Evolutionary conservation across 345 rosid genomes (phyloP).

Genomic region (Combretum micranthum): DNA sequence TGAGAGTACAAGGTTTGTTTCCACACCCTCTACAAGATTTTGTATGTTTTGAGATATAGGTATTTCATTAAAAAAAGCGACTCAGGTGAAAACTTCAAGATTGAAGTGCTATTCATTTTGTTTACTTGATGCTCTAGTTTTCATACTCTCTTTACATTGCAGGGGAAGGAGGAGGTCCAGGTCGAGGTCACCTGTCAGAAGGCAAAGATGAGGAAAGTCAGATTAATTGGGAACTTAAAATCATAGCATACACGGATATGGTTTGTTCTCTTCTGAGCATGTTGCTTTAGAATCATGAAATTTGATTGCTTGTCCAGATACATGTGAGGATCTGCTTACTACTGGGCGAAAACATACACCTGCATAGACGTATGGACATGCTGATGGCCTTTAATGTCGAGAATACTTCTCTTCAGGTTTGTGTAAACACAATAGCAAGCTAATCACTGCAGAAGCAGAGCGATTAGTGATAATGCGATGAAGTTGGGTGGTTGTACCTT

Average conservation of each 20-base stretch:
- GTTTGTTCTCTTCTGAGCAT: not conserved
- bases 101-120: not conserved
- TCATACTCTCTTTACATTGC: conserved; percentile 17
- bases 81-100: conserved; percentile 52
- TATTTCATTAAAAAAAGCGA: conserved; percentile 13
- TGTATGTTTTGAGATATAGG: conserved; percentile 31
- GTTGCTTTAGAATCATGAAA: conserved; percentile 1
- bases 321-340: no score
- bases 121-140: conserved; percentile 1
- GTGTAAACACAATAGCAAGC: no score
- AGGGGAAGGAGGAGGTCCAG: conserved; percentile 68
- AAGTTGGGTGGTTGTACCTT: no score
- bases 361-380: no score
- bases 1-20: conserved; percentile 69
- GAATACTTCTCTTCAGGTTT: no score
- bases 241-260: not conserved
- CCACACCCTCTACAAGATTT: conserved; percentile 25
- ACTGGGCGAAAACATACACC: no score
- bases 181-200: conserved; percentile 70
- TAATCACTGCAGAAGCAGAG: no score
- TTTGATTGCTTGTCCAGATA: no score
- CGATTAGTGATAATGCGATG: no score
- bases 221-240: not conserved
- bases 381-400: no score
- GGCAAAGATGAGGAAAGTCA: conserved; percentile 28